Conservation (phyloP, 2,329 filamentous ascomycete genomes). For the Bertia moriformis region DNA sequence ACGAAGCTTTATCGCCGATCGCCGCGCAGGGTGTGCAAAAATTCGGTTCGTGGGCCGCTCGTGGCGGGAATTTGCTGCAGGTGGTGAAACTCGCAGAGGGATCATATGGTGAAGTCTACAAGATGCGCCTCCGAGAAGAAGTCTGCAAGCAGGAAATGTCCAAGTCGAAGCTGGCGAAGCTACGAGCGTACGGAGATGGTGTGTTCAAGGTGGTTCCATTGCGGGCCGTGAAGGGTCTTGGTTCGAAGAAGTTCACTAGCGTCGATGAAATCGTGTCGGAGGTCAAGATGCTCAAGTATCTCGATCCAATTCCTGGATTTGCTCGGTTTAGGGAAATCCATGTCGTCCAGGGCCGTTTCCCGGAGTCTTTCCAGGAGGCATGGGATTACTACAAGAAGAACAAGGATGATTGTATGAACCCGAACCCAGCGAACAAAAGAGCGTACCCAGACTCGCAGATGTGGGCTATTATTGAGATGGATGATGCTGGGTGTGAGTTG, state of each 20-base stretch:
- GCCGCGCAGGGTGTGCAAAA: conserved; percentile 19
- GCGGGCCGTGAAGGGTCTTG: conserved; percentile 11
- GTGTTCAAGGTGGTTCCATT: conserved; percentile 30
- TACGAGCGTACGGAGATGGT: conserved; percentile 17
- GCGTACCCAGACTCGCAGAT: not conserved
- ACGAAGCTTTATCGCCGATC: conserved; percentile 17
- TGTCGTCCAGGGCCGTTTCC: not conserved
- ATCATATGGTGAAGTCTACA: conserved; percentile 45
- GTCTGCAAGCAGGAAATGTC: not conserved
- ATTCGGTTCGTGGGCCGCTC: conserved; percentile 20
- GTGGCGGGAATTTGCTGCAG: conserved; percentile 17
- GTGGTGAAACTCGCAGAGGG: conserved; percentile 49
- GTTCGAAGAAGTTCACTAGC: conserved; percentile 22
- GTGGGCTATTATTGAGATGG: conserved; percentile 1
- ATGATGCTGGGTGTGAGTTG: conserved; percentile 1
- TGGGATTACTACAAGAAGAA: conserved; percentile 1
- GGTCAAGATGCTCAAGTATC: conserved; percentile 27
- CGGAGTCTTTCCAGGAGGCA: not conserved
- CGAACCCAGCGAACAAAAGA: not conserved
- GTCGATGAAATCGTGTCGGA: conserved; percentile 30
- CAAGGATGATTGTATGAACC: conserved; percentile 1
- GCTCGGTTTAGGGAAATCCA: conserved; percentile 1
- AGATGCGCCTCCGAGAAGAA: not conserved
- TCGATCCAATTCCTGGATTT: conserved; percentile 1
- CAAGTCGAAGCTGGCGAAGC: not conserved